These are phyloP conservation scores for Trichomonascaceae sp. DNA, from an alignment of 1,139 yeast species.

Conservation along the genomic window DNA sequence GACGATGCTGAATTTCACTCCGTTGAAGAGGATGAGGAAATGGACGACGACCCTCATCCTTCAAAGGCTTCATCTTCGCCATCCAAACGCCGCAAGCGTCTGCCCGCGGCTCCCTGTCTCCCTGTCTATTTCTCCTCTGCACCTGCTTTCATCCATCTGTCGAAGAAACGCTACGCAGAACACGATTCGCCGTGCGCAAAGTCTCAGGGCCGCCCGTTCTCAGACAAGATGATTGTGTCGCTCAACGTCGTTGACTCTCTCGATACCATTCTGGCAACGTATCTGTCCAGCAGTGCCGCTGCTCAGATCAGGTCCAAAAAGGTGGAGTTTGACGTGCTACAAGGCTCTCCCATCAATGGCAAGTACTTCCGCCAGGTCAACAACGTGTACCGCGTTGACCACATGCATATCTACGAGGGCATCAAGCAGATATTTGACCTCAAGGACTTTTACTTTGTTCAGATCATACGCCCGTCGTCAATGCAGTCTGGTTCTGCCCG, in stretches of 20 bases:
- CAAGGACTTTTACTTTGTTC: slow-evolving; percentile 11
- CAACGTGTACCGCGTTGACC: slow-evolving; percentile 6
- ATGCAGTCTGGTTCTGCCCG: slow-evolving; percentile 6
- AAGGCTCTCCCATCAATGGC: neutral
- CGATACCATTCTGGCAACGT: slow-evolving; percentile 5
- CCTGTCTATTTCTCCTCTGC: no score
- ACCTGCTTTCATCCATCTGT: slow-evolving; percentile 2
- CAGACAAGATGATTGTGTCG: slow-evolving; percentile 9
- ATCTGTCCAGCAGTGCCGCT: slow-evolving; percentile 1
- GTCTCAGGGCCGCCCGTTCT: slow-evolving; percentile 11
- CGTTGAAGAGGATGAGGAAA: no score
- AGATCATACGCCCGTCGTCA: slow-evolving; percentile 13
- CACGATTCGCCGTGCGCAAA: no score
- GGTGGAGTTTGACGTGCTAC: slow-evolving; percentile 6
- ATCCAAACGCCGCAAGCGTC: neutral
- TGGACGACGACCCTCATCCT: no score
- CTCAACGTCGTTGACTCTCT: slow-evolving; percentile 5
- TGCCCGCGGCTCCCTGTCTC: no score
- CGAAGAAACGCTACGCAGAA: slow-evolving; percentile 6
- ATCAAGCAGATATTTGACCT: slow-evolving; percentile 6
- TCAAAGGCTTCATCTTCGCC: neutral
- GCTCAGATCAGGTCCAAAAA: neutral
- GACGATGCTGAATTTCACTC: no score
- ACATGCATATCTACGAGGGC: slow-evolving; percentile 7
- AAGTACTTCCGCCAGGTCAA: neutral